Evolutionary conservation across 2,329 filamentous ascomycete species (phyloP).

Genomic region (Pseudogymnoascus sp.): DNA sequence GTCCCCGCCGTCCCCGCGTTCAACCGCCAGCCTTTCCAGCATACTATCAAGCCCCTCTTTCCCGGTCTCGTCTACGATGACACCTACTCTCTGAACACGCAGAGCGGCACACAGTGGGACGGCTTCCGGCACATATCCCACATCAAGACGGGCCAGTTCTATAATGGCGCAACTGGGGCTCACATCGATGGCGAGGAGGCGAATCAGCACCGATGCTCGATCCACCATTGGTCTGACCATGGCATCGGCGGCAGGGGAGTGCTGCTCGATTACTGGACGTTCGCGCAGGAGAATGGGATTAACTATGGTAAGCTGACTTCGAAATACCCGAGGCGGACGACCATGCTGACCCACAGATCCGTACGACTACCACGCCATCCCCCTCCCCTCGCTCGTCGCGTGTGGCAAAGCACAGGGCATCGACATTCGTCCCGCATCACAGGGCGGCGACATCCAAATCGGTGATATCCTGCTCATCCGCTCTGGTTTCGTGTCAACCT

Average conservation of each 20-base stretch:
- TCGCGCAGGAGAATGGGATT: slow-evolving; percentile 34
- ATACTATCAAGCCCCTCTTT: slow-evolving; percentile 26
- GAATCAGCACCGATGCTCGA: slow-evolving; percentile 24
- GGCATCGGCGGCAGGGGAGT: slow-evolving; percentile 51
- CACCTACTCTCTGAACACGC: slow-evolving; percentile 51
- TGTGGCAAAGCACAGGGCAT: slow-evolving; percentile 26
- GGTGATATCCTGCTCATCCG: slow-evolving; percentile 47
- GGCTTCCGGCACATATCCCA: slow-evolving; percentile 39
- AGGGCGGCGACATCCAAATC: slow-evolving; percentile 43
- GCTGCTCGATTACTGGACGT: slow-evolving; percentile 44
- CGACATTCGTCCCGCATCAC: slow-evolving; percentile 29
- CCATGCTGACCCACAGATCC: slow-evolving; percentile 21
- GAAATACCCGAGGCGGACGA: no score
- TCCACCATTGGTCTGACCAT: slow-evolving; percentile 28
- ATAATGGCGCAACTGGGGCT: slow-evolving; percentile 24
- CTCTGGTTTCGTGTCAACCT: slow-evolving; percentile 38
- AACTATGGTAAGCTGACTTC: slow-evolving; percentile 24
- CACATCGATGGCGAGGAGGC: slow-evolving; percentile 23
- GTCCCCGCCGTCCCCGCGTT: slow-evolving; percentile 33
- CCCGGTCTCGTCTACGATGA: slow-evolving; percentile 48
- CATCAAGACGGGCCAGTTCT: slow-evolving; percentile 22
- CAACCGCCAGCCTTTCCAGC: slow-evolving; percentile 28
- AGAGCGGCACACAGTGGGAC: slow-evolving; percentile 53
- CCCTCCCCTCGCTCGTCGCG: slow-evolving; percentile 22
- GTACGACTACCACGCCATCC: slow-evolving; percentile 24